phyloP scores from a whole-genome alignment of 2,329 filamentous ascomycete species.

The Xylariaceae sp. region DNA sequence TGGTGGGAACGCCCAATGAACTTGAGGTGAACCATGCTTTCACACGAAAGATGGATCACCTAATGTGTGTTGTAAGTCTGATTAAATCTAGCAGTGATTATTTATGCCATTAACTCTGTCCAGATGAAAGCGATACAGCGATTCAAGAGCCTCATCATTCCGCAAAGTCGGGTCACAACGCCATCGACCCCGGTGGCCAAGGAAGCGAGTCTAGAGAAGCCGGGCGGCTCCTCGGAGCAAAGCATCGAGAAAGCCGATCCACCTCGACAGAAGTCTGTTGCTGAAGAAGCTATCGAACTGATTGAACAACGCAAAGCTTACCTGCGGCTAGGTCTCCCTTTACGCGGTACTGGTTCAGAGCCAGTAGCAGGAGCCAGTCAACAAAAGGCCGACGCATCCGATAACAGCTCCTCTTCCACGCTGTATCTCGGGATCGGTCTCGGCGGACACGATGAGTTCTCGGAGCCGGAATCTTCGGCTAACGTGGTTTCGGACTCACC shows the following conservation, averaged over 20 bases:
- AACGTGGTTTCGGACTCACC: constrained; percentile 74
- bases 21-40: constrained; percentile 88
- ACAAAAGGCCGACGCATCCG: constrained; percentile 56
- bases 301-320: constrained; percentile 43
- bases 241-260: constrained; percentile 11
- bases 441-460: constrained; percentile 47
- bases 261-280: constrained; percentile 31
- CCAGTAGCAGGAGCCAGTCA: constrained; percentile 28
- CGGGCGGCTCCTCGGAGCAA: constrained; percentile 5
- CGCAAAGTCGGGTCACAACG: constrained; percentile 37
- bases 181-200: constrained; percentile 21
- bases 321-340: constrained; percentile 29
- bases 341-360: constrained; percentile 29
- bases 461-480: constrained; percentile 17
- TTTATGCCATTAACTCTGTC: constrained; percentile 3
- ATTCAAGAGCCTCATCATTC: constrained; percentile 73
- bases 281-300: constrained; percentile 45
- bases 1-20: constrained; percentile 79
- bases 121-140: constrained; percentile 82
- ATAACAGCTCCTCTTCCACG: constrained; percentile 54
- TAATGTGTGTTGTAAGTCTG: constrained; percentile 66
- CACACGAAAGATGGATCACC: constrained; percentile 79
- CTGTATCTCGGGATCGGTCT: constrained; percentile 64
- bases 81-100: not conserved
- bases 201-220: constrained; percentile 11